These are phyloP conservation scores for Phellopilus nigrolimitatus DNA, from an alignment of 1,284 basidiomycete species.

Conservation along the genomic window DNA sequence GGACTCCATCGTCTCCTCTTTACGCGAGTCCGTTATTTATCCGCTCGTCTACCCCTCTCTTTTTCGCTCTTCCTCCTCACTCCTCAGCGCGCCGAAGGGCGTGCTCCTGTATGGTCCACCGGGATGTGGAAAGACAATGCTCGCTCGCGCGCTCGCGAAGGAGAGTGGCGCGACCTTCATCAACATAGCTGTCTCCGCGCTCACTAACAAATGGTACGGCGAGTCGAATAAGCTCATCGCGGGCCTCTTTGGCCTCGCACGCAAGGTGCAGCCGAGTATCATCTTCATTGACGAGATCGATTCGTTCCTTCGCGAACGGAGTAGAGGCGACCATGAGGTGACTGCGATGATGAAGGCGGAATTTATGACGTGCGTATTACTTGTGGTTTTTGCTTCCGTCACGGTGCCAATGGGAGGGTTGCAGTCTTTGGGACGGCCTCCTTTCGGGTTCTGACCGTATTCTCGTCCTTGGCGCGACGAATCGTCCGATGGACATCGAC, in stretches of 20 bases:
- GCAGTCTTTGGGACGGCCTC: slow-evolving; percentile 97
- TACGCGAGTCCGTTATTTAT: slow-evolving; percentile 95
- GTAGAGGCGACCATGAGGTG: slow-evolving; percentile 91
- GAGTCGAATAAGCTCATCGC: slow-evolving; percentile 98
- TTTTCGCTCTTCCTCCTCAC: slow-evolving; percentile 71
- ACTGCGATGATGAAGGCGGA: slow-evolving; percentile 99
- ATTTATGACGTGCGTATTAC: slow-evolving; percentile 86
- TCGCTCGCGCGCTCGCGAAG: slow-evolving; percentile 92
- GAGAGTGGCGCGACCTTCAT: slow-evolving; percentile 97
- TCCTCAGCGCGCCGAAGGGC: slow-evolving; percentile 72
- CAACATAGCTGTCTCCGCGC: slow-evolving; percentile 77
- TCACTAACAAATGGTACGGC: slow-evolving; percentile 95
- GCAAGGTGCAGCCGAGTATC: slow-evolving; percentile 72
- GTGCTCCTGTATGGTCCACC: slow-evolving; percentile 89
- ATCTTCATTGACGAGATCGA: slow-evolving; percentile 85
- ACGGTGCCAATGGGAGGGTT: not conserved
- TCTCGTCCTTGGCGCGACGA: slow-evolving; percentile 93
- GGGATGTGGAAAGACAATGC: slow-evolving; percentile 93
- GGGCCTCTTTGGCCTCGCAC: slow-evolving; percentile 73
- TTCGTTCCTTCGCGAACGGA: slow-evolving; percentile 87
- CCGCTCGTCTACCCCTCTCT: slow-evolving; percentile 91
- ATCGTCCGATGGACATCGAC: slow-evolving; percentile 94
- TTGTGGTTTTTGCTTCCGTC: slow-evolving; percentile 6
- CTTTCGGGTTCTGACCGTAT: slow-evolving; percentile 82
- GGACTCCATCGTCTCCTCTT: slow-evolving; percentile 85